Conservation (phyloP, 2,329 filamentous ascomycete genomes). For the Cytospora schulzeri region DNA sequence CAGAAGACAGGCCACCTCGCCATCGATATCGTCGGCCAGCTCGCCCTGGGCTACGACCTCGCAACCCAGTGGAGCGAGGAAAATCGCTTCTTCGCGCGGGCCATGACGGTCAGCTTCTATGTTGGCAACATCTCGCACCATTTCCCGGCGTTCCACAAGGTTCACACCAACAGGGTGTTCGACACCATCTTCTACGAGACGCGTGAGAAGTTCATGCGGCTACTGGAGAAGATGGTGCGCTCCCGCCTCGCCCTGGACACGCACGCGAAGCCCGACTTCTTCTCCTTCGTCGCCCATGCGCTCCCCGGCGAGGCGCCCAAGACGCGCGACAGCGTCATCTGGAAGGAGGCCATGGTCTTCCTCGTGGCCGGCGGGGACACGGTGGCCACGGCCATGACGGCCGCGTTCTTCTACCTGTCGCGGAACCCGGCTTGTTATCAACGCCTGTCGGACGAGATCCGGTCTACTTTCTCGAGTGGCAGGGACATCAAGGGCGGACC, state of each 20-base stretch:
- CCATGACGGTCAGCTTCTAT: not conserved
- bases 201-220: not conserved
- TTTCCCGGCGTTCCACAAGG: too few species aligned
- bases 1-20: not conserved
- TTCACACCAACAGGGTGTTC: too few species aligned
- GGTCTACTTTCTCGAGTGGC: constrained; percentile 5
- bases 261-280: constrained; percentile 24
- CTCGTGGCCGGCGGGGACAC: constrained; percentile 15
- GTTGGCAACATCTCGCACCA: not conserved
- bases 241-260: constrained; percentile 23
- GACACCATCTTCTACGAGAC: not conserved
- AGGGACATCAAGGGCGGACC: constrained; percentile 14
- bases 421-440: constrained; percentile 16
- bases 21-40: not conserved
- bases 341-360: constrained; percentile 12
- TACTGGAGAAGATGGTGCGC: constrained; percentile 13
- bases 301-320: constrained; percentile 1
- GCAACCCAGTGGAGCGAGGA: not conserved
- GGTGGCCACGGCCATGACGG: constrained; percentile 1
- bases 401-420: constrained; percentile 25
- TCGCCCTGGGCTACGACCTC: constrained; percentile 4
- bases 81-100: not conserved
- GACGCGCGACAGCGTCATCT: not conserved
- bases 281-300: constrained; percentile 15
- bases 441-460: constrained; percentile 18